A percentile compares a stretch with the other conserved stretches of the same genome.
These are phyloP conservation scores for Saturnispora mendoncae DNA, from an alignment of 805 yeast genomes.

Conservation along the genomic window DNA sequence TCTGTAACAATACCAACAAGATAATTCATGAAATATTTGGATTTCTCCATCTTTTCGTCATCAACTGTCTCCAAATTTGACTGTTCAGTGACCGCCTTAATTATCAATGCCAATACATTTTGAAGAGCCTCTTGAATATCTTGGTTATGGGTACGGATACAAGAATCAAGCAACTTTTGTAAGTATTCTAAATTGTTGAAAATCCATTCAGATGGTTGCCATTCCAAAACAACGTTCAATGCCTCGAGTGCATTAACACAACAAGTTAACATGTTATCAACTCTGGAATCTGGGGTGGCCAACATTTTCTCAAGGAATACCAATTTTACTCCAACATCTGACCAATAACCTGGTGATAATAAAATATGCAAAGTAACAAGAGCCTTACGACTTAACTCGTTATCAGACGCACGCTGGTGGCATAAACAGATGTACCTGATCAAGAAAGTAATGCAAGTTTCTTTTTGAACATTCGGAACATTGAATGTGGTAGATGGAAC, in stretches of 20 bases:
- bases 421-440: conserved; percentile 83
- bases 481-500: conserved; percentile 28
- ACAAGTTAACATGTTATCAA: conserved; percentile 62
- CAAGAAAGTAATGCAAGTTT: conserved; percentile 82
- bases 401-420: conserved; percentile 76
- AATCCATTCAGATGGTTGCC: conserved; percentile 74
- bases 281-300: conserved; percentile 63
- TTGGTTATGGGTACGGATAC: conserved; percentile 72
- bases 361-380: conserved; percentile 67
- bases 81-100: conserved; percentile 53
- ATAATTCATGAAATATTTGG: conserved; percentile 50
- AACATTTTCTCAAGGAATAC: conserved; percentile 83
- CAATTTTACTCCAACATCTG: conserved; percentile 79
- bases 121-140: conserved; percentile 82
- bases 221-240: conserved; percentile 69
- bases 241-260: conserved; percentile 90
- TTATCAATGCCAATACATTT: conserved; percentile 59
- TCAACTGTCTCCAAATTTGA: conserved; percentile 42
- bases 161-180: conserved; percentile 67
- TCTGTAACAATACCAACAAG: conserved; percentile 66
- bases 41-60: conserved; percentile 36
- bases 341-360: conserved; percentile 69
- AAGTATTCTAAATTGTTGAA: conserved; percentile 58
- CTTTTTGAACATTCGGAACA: conserved; percentile 73
- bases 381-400: conserved; percentile 73